Percentiles rank a stretch among this genome's conserved stretches.
phyloP scores from a whole-genome alignment of 805 yeast genomes.

The Sugiyamaella americana region DNA sequence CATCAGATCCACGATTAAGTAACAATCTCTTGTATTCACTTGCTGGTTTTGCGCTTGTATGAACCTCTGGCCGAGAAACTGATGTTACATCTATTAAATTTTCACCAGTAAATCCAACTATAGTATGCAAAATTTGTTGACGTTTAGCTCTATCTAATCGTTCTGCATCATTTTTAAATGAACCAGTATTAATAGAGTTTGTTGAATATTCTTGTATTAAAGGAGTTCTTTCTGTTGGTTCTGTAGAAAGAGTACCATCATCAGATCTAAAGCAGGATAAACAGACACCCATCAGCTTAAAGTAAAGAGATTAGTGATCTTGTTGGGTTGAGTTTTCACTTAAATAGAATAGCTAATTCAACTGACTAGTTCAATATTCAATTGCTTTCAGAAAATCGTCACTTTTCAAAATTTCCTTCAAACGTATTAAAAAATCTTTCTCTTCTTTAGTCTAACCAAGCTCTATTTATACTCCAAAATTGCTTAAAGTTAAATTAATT shows the following conservation, averaged over 20 bases:
- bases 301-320: too few species aligned
- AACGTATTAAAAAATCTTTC: too few species aligned
- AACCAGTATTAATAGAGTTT: conserved; percentile 1
- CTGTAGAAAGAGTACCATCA: conserved; percentile 8
- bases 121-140: conserved; percentile 15
- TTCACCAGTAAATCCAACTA: conserved; percentile 19
- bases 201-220: conserved; percentile 9
- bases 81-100: conserved; percentile 21
- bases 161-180: background rate
- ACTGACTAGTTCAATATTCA: too few species aligned
- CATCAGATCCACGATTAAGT: background rate
- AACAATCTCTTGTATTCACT: background rate
- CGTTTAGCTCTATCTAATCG: background rate
- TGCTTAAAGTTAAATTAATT: too few species aligned
- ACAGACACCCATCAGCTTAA: conserved; percentile 21
- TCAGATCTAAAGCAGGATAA: conserved; percentile 15
- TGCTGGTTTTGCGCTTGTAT: background rate
- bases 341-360: too few species aligned
- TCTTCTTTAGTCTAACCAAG: too few species aligned
- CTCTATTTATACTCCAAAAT: too few species aligned
- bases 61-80: conserved; percentile 17
- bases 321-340: too few species aligned
- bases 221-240: conserved; percentile 9
- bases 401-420: too few species aligned
- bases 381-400: too few species aligned